Percentiles rank a stretch among this genome's conserved stretches.
These are phyloP conservation scores for Akebia trifoliata DNA, from an alignment of 164 flowering plant species.

Conservation along the genomic window DNA sequence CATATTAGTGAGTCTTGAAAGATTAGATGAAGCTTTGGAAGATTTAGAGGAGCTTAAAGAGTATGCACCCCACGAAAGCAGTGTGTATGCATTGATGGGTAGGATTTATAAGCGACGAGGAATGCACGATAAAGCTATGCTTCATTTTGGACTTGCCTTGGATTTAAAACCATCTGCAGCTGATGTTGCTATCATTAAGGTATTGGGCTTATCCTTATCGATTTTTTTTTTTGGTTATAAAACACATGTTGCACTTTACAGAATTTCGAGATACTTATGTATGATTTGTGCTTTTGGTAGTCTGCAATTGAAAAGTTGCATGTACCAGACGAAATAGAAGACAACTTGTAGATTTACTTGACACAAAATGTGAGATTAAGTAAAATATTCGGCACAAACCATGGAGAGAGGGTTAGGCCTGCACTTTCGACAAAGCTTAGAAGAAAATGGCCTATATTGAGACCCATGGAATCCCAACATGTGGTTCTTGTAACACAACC, in stretches of 20 bases:
- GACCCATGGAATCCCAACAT: too few species aligned
- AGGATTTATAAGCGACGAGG: slow-evolving; percentile 63
- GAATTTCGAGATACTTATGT: not conserved
- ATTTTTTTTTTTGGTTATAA: not conserved
- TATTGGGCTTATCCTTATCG: slow-evolving; percentile 14
- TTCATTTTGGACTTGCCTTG: slow-evolving; percentile 86
- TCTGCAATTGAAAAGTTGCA: slow-evolving; percentile 89
- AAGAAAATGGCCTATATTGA: not conserved
- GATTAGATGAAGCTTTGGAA: slow-evolving; percentile 67
- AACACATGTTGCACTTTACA: not conserved
- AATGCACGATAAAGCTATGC: slow-evolving; percentile 83
- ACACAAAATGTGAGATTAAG: not conserved
- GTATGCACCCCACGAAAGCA: slow-evolving; percentile 83
- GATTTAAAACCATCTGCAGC: slow-evolving; percentile 94
- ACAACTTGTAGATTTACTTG: slow-evolving; percentile 29
- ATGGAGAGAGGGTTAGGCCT: slow-evolving; percentile 20
- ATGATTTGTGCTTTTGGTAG: slow-evolving; percentile 33
- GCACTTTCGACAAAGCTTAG: slow-evolving; percentile 23
- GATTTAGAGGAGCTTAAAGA: slow-evolving; percentile 92
- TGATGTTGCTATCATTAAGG: slow-evolving; percentile 95
- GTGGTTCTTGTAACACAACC: too few species aligned
- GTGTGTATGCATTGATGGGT: slow-evolving; percentile 98
- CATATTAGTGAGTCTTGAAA: slow-evolving; percentile 67
- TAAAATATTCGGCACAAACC: not conserved
- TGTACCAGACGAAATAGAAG: slow-evolving; percentile 88